Evolutionary conservation across 2,329 filamentous ascomycete species (phyloP).

Genomic region (Talaromyces albobiverticillius): DNA sequence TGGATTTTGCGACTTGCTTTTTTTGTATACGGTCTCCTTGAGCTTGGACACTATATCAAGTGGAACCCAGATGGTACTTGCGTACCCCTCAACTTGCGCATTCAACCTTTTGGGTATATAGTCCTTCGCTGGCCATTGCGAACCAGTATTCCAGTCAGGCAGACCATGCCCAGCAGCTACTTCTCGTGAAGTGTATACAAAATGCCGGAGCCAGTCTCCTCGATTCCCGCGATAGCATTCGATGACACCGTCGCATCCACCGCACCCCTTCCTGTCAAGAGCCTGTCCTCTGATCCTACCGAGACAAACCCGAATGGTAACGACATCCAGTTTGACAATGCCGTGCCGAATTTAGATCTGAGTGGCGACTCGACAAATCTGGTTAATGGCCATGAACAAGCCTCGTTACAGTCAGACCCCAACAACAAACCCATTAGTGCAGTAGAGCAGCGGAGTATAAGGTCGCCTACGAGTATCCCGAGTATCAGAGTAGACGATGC

Average conservation of each 20-base stretch:
- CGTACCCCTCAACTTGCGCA: not conserved
- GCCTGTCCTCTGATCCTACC: slow-evolving; percentile 25
- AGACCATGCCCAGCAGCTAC: not conserved
- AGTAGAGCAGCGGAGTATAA: slow-evolving; percentile 23
- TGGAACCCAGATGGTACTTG: not conserved
- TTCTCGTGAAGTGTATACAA: slow-evolving; percentile 8
- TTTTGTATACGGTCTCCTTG: too few species aligned
- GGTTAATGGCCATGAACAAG: slow-evolving; percentile 5
- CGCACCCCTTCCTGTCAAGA: slow-evolving; percentile 24
- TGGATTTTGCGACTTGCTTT: too few species aligned
- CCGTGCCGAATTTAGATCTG: not conserved
- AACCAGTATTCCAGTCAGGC: not conserved
- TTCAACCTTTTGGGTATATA: not conserved
- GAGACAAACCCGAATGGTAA: slow-evolving; percentile 17
- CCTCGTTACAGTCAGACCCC: not conserved
- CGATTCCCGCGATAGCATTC: slow-evolving; percentile 24
- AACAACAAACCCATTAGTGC: slow-evolving; percentile 16
- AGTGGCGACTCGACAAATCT: slow-evolving; percentile 17
- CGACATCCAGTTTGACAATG: not conserved
- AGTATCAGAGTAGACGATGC: slow-evolving; percentile 40
- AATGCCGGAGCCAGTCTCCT: slow-evolving; percentile 26
- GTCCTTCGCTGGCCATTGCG: not conserved
- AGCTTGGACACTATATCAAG: too few species aligned
- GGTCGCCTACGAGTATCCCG: slow-evolving; percentile 35
- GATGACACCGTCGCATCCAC: slow-evolving; percentile 26